phyloP scores from a whole-genome alignment of 176 grass and related monocot species.

The Secale cereale region DNA sequence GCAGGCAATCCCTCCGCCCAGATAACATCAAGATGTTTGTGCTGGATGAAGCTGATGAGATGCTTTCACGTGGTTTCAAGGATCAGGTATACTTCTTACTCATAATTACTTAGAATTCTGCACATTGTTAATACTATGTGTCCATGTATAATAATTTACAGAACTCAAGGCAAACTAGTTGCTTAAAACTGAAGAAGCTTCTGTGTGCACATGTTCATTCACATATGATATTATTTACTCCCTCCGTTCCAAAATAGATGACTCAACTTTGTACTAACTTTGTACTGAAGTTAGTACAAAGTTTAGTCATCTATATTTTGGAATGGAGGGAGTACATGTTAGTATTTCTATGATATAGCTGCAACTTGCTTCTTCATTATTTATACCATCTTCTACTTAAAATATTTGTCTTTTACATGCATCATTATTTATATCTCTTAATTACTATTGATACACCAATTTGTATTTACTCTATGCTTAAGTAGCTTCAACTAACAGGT shows the following conservation, averaged over 20 bases:
- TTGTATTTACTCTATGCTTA: no score
- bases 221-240: not conserved
- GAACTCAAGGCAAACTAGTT: not conserved
- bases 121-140: not conserved
- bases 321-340: no score
- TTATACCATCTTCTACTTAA: no score
- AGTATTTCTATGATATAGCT: not conserved
- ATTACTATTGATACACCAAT: not conserved
- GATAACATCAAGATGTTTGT: conserved; percentile 84
- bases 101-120: not conserved
- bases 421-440: not conserved
- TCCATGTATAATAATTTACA: not conserved
- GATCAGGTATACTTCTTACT: conserved; percentile 57
- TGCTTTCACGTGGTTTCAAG: conserved; percentile 84
- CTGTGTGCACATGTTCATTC: not conserved
- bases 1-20: conserved; percentile 62
- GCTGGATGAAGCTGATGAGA: conserved; percentile 88
- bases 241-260: no score
- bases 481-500: no score
- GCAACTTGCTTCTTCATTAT: not conserved
- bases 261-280: no score
- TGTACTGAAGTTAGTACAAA: no score
- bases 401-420: not conserved
- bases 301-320: no score
- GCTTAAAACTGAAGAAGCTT: not conserved